Evolutionary conservation across 2,329 filamentous ascomycete species (phyloP), one percentile per base, ranked within the genome.

Genomic region (Sporothrix protearum): DNA sequence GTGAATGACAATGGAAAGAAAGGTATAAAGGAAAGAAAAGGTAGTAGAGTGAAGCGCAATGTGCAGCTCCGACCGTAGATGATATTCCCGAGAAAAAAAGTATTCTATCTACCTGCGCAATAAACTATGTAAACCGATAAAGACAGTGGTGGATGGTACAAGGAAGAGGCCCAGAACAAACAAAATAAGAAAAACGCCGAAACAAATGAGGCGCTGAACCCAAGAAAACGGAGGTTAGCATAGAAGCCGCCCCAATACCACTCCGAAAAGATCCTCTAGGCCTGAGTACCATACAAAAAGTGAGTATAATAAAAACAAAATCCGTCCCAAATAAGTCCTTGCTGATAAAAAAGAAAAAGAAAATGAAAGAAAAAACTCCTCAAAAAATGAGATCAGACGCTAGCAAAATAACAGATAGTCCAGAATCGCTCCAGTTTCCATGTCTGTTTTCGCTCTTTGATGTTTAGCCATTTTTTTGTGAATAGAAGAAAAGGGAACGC

Each of bases 71-170:
- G 12, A 16, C n/a, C 9, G 36, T 45, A 36, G 28, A 28, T 64
- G 57, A 45, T 28, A 28, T 61, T 61, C 33, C 57, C 14, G 57
- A 61, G 57, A 64, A 57, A 61, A 61, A 55, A 64, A 64, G 59
- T 28, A 64, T 28, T 12, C 59, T 64, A 64, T 64, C 45, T 64
- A 64, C 22, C 36, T 22, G 2, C 25, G 33, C 28, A 64, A 25
- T n/a, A n/a, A n/a, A n/a, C n/a, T n/a, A n/a, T 25, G 36, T 28
- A 28, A 42, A 28, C 36, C 36, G 36, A 45, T 64, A 64, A 45
- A 14, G 59, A 64, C 36, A 28, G 59, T 64, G 22, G 33, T 28
- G 0, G 16, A 14, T n/a, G 25, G n/a, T 61, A 30, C 36, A 30
- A 12, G 8, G 10, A 14, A 9, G 45, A 63, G 25, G 36, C n/a